Evolutionary conservation across 2,329 filamentous ascomycete species (phyloP).

Genomic region (Scedosporium dehoogii): DNA sequence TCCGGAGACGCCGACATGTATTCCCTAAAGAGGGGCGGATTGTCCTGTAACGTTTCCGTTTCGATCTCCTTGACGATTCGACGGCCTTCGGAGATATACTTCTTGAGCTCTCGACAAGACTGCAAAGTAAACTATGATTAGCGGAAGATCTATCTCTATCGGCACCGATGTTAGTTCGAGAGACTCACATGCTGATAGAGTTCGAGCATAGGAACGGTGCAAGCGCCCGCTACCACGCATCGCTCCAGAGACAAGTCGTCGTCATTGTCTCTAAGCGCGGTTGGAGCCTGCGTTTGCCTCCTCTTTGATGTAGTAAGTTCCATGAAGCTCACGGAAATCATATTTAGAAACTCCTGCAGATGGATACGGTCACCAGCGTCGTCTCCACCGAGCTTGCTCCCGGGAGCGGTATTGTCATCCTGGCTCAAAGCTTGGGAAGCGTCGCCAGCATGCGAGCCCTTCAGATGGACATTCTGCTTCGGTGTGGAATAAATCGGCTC

Average conservation of each 20-base stretch:
- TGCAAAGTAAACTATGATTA: slow-evolving; percentile 31
- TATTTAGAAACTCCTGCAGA: slow-evolving; percentile 83
- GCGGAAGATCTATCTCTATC: background rate
- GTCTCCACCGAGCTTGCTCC: slow-evolving; percentile 35
- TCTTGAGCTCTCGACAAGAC: slow-evolving; percentile 90
- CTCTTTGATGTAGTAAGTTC: slow-evolving; percentile 94
- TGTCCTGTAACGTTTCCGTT: slow-evolving; percentile 76
- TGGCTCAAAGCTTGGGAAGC: slow-evolving; percentile 34
- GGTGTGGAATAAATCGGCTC: slow-evolving; percentile 26
- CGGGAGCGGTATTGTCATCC: slow-evolving; percentile 30
- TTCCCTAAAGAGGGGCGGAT: slow-evolving; percentile 83
- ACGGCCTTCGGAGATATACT: slow-evolving; percentile 88
- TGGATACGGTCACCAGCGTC: slow-evolving; percentile 55
- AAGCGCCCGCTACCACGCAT: slow-evolving; percentile 80
- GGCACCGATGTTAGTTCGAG: background rate
- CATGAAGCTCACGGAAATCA: slow-evolving; percentile 98
- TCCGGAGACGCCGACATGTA: slow-evolving; percentile 80
- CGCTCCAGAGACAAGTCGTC: slow-evolving; percentile 57
- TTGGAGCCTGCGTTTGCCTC: slow-evolving; percentile 66
- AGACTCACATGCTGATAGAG: slow-evolving; percentile 55
- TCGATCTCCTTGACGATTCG: slow-evolving; percentile 88
- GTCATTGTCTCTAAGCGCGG: slow-evolving; percentile 32
- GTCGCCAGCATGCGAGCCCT: slow-evolving; percentile 35
- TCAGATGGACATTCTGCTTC: slow-evolving; percentile 44
- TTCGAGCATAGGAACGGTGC: slow-evolving; percentile 86